Percentiles rank a stretch among this genome's conserved stretches.
Evolutionary conservation across 345 rosid genomes (phyloP).

Genomic region (Heritiera fomes): DNA sequence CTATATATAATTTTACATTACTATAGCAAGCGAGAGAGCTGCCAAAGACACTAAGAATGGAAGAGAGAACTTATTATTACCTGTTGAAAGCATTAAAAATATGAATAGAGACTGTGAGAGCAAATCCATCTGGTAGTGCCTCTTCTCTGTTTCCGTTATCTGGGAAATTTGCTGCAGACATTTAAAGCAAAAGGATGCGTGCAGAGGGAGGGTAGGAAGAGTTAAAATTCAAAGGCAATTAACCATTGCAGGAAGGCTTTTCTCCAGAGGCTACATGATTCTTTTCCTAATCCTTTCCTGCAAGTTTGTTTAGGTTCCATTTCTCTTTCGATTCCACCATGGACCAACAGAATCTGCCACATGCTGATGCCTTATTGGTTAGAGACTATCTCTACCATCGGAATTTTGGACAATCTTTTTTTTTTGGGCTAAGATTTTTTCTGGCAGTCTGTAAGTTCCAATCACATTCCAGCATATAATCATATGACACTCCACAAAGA

Average conservation of each 20-base stretch:
- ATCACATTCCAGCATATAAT: too few species aligned
- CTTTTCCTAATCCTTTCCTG: conserved; percentile 46
- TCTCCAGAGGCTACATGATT: conserved; percentile 35
- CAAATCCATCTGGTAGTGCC: neutral
- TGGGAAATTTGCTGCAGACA: neutral
- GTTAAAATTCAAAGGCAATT: neutral
- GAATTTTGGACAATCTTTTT: too few species aligned
- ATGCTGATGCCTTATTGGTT: too few species aligned
- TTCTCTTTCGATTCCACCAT: neutral
- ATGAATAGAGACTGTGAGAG: conserved; percentile 34
- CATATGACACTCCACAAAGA: too few species aligned
- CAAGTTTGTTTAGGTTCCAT: conserved; percentile 49
- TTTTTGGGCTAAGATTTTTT: too few species aligned
- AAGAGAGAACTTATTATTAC: conserved; percentile 26
- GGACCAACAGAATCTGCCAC: neutral
- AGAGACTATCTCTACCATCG: too few species aligned
- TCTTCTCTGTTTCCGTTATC: neutral
- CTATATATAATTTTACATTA: too few species aligned
- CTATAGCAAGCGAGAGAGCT: too few species aligned
- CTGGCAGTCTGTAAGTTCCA: too few species aligned
- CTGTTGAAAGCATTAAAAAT: conserved; percentile 39
- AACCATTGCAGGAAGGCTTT: conserved; percentile 7
- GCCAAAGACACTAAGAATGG: too few species aligned
- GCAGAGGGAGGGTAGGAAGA: conserved; percentile 29
- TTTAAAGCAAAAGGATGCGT: conserved; percentile 42